Evolutionary conservation across 495 filamentous ascomycete species (phyloP), one percentile per base, ranked within the genome.

Genomic region (Penicillium canariense): DNA sequence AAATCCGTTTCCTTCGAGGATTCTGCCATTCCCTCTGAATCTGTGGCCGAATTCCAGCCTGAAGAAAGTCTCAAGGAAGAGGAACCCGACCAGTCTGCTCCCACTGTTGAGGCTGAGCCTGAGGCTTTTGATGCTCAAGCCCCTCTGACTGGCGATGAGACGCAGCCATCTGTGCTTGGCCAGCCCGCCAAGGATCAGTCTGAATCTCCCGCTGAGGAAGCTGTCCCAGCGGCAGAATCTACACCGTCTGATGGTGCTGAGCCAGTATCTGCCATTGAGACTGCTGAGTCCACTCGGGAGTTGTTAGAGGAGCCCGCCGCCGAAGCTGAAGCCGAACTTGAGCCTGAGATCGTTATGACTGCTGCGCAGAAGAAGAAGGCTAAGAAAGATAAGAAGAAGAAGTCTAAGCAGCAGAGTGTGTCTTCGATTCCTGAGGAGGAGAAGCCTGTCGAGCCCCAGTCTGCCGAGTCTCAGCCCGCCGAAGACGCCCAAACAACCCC

Each of bases 371-470:
- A 70, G 56, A 73, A 70, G 52, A 70, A 72, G 47, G 72, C 68
- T 15, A 72, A 71, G 51, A 75, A 76, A 54, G 71, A 71, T 38
- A 74, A 67, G 53, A 65, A 61, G 31, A 71, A 70, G 67, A 65
- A 61, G 59, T 35, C 52, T 15, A 59, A 56, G 47, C 55, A 62
- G 27, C 31, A 63, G 34, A 60, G 48, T 42, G 48, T 59, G 17
- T 48, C 54, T 38, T 59, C 58, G 10, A 20, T 59, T 34, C 17
- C 58, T 27, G 60, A 60, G 2, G 56, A 63, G 2, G 50, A 66
- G 12, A 54, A 57, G 8, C 49, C 54, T n/a, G 47, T 42, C 27
- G 60, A 62, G 9, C 4, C 50, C 26, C 27, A 45, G 14, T 3
- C n/a, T 38, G 2, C 31, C 26, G 55, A 52, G n/a, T 15, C 49